Base-by-base conservation (phyloP, 2,329 filamentous ascomycete species). In the Diaporthe sp. region DNA sequence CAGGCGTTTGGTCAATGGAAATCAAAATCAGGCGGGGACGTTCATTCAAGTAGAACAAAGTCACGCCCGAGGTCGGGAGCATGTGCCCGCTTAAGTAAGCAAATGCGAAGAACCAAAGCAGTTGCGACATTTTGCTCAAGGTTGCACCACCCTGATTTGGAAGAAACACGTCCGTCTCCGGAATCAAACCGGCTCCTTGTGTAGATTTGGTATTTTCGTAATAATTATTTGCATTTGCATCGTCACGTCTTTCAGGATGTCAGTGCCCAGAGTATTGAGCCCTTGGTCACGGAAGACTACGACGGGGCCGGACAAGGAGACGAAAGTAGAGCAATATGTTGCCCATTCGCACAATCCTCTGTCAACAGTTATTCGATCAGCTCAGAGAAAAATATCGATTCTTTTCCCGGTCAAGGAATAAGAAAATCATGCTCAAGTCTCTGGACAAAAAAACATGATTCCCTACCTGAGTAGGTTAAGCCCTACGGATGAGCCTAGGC, bases 61-160 rank as follows among this genome's bases (percentile, higher is more conserved):
- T 51, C 25, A 68, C 4, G 61, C 44, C 65, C 65, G 65, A 68
- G 31, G 31, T 68, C 47, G 65, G 65, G 65, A 28, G 7, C 28
- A 20, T 3, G 20, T 39, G 49, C 31, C 13, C 49, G 65, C 65
- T 68, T 68, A 68, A 68, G 31, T 68, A 53, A 68, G 65, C 31
- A 53, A 25, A 6, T 20, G 34, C 31, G 5, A 31, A 53, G 63
- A 9, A 53, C 10, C 31, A n/a, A 13, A 37, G 28, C 63, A 67
- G 63, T 67, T 39, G 22, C 63, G 63, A 68, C 63, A 68, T 68
- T 53, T 28, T 37, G 9, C 28, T 22, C 20, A 4, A 39, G 6
- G 10, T 67, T 51, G 47, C 63, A 68, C 25, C 44, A 68, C 44
- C 51, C 31, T 42, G 0, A 22, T 4, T 25, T 3, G 22, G 10